Evolutionary conservation across 2,329 filamentous ascomycete species (phyloP).

Genomic region (Geoglossum cookeanum): DNA sequence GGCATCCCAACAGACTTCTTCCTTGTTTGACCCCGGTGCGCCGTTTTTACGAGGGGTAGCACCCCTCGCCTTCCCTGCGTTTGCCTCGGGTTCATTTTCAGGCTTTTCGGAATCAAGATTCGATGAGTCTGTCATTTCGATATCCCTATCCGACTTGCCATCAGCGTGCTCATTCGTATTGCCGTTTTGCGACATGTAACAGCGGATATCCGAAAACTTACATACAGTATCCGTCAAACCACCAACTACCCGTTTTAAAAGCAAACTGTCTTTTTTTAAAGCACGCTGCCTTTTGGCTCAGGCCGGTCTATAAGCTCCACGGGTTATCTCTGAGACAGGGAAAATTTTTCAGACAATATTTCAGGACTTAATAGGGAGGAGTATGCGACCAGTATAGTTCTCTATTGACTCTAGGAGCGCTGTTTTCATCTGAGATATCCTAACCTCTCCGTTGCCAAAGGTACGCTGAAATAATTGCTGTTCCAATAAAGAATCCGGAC

Average conservation of each 20-base stretch:
- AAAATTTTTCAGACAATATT: no score
- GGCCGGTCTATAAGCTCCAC: no score
- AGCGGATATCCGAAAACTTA: neutral
- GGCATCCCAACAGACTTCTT: slow-evolving; percentile 49
- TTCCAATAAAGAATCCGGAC: neutral
- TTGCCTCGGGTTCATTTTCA: slow-evolving; percentile 1
- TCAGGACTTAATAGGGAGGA: no score
- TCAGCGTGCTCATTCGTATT: slow-evolving; percentile 1
- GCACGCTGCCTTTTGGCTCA: no score
- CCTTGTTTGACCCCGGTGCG: slow-evolving; percentile 30
- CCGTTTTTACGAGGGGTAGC: slow-evolving; percentile 28
- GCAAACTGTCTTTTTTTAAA: no score
- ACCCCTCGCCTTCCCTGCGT: slow-evolving; percentile 18
- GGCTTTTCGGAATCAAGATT: neutral
- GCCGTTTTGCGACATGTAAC: neutral
- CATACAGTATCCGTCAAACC: no score
- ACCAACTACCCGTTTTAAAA: no score
- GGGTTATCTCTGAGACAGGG: no score
- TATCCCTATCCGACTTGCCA: slow-evolving; percentile 1
- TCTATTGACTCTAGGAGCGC: no score
- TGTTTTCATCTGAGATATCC: neutral
- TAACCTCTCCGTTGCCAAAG: neutral
- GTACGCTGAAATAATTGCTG: neutral
- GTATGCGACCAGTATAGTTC: no score
- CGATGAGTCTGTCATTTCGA: neutral